Conservation (phyloP, 768 basidiomycete genomes). For the Rhizopogon sp. region DNA sequence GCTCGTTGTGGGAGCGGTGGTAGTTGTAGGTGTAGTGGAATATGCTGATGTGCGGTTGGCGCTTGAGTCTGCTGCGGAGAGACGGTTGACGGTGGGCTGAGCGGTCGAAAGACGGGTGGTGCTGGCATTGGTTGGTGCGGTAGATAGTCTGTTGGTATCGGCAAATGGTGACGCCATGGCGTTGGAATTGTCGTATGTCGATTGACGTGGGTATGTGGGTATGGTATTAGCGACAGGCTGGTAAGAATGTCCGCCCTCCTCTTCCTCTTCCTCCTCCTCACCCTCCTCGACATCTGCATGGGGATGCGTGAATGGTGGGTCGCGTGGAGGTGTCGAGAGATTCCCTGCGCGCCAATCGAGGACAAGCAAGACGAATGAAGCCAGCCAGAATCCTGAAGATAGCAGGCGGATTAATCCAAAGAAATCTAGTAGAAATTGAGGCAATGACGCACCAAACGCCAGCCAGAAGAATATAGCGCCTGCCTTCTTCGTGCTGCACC, state of each 20-base stretch:
- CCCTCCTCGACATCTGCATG: constrained; percentile 42
- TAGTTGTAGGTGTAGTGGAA: constrained; percentile 26
- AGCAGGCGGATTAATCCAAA: constrained; percentile 2
- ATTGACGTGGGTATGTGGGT: constrained; percentile 17
- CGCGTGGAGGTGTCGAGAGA: constrained; percentile 41
- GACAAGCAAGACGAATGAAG: constrained; percentile 59
- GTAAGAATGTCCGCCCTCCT: constrained; percentile 34
- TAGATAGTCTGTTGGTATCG: constrained; percentile 48
- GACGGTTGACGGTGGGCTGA: constrained; percentile 19
- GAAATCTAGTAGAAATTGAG: not conserved
- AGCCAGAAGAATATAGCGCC: constrained; percentile 89
- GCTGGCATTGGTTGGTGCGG: constrained; percentile 25
- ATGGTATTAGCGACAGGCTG: constrained; percentile 34
- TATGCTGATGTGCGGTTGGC: constrained; percentile 12
- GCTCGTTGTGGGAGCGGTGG: constrained; percentile 15
- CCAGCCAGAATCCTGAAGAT: constrained; percentile 65
- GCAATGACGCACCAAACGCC: constrained; percentile 54
- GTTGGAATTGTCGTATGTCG: constrained; percentile 20
- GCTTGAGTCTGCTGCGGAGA: constrained; percentile 13
- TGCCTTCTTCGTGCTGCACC: constrained; percentile 93
- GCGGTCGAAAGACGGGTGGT: constrained; percentile 17
- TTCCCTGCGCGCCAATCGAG: constrained; percentile 77
- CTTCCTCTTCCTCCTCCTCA: constrained; percentile 47
- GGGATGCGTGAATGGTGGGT: constrained; percentile 75
- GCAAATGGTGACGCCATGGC: constrained; percentile 38